These are phyloP conservation scores for Lachancea fermentati DNA, from an alignment of 805 yeast species.

Conservation along the genomic window DNA sequence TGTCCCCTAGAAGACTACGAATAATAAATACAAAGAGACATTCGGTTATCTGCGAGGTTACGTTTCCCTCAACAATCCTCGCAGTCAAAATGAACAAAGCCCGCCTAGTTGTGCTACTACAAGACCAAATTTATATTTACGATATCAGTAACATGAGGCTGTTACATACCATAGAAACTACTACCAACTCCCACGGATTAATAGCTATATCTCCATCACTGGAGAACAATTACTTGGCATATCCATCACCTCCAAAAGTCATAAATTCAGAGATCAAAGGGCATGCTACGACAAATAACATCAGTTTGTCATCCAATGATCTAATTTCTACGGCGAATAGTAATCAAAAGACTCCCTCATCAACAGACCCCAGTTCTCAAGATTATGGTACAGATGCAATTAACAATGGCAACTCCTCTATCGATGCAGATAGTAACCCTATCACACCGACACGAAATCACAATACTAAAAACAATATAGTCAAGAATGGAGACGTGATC, in stretches of 20 bases:
- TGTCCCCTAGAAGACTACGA: slow-evolving; percentile 76
- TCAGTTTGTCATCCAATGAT: slow-evolving; percentile 13
- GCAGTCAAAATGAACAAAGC: slow-evolving; percentile 61
- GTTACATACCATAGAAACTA: slow-evolving; percentile 48
- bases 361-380: background rate
- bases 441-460: slow-evolving; percentile 4
- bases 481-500: slow-evolving; percentile 58
- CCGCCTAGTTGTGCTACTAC: slow-evolving; percentile 54
- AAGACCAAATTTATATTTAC: slow-evolving; percentile 64
- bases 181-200: slow-evolving; percentile 47
- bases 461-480: slow-evolving; percentile 10
- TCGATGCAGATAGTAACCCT: slow-evolving; percentile 1
- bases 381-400: background rate
- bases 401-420: background rate
- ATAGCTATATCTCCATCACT: slow-evolving; percentile 53
- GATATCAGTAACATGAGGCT: slow-evolving; percentile 67
- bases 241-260: slow-evolving; percentile 70
- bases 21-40: slow-evolving; percentile 72
- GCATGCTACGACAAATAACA: slow-evolving; percentile 29
- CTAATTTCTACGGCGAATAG: background rate
- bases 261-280: slow-evolving; percentile 31
- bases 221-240: slow-evolving; percentile 54
- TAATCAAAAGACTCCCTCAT: background rate
- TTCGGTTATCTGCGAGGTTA: slow-evolving; percentile 60
- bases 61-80: slow-evolving; percentile 58